These are phyloP conservation scores for Physcomitrellopsis africana DNA, from an alignment of 225 moss, liverwort and hornwort species.

Conservation along the genomic window DNA sequence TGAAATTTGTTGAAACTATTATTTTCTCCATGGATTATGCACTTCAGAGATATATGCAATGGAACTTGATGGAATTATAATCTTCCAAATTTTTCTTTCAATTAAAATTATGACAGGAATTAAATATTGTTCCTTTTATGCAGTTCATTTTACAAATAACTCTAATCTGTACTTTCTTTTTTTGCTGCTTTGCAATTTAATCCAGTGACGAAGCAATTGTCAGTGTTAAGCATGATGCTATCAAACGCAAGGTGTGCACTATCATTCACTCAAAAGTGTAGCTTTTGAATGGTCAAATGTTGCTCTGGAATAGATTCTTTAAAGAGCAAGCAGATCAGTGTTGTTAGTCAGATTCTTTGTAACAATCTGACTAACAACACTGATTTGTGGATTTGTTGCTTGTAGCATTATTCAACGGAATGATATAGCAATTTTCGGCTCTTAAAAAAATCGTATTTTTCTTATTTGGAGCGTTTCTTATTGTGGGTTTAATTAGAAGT, in stretches of 20 bases:
- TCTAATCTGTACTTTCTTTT: constrained; percentile 13
- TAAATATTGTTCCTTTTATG: background rate
- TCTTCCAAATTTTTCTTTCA: constrained; percentile 9
- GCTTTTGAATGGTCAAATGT: background rate
- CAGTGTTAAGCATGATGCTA: constrained; percentile 32
- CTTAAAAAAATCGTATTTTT: background rate
- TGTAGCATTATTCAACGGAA: background rate
- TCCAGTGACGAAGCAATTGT: constrained; percentile 41
- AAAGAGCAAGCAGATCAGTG: background rate
- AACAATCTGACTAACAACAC: background rate
- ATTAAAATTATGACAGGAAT: background rate
- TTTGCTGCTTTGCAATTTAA: constrained; percentile 31
- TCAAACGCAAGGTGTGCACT: constrained; percentile 46
- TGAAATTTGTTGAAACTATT: background rate
- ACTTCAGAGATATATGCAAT: constrained; percentile 5
- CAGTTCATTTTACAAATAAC: background rate
- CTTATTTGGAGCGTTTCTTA: constrained; percentile 20
- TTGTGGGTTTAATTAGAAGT: background rate
- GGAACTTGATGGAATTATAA: constrained; percentile 16
- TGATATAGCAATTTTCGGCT: background rate
- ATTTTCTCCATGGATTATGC: background rate
- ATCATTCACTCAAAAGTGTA: background rate
- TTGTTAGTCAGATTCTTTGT: background rate
- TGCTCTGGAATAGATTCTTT: constrained; percentile 10
- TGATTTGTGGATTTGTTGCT: background rate